A percentile compares a stretch with the other conserved stretches of the same genome.
These are phyloP conservation scores for Leptographium radiaticola DNA, from an alignment of 2,329 filamentous ascomycete species.

Conservation along the genomic window DNA sequence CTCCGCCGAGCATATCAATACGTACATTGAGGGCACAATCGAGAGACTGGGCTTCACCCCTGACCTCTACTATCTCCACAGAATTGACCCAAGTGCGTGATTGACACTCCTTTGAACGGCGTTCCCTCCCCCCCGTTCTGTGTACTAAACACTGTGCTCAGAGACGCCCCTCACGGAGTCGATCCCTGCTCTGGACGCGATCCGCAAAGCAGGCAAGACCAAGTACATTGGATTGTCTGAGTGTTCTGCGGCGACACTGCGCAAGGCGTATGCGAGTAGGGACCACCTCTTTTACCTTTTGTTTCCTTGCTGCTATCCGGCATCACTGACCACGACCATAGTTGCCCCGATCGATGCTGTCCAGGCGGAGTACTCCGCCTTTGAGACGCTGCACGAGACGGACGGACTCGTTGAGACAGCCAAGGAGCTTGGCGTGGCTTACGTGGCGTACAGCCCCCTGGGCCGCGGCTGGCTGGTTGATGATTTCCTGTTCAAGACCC, in stretches of 20 bases:
- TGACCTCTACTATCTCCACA: constrained; percentile 11
- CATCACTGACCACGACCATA: constrained; percentile 19
- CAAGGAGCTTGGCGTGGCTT: constrained; percentile 33
- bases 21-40: constrained; percentile 2
- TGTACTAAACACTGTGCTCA: constrained; percentile 33
- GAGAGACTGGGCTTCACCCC: constrained; percentile 1
- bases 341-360: constrained; percentile 33
- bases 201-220: constrained; percentile 24
- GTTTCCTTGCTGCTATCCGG: not conserved
- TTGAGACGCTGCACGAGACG: constrained; percentile 26
- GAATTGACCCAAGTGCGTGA: constrained; percentile 15
- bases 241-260: constrained; percentile 28
- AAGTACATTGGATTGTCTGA: constrained; percentile 33
- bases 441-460: constrained; percentile 47
- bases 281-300: constrained; percentile 13
- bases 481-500: constrained; percentile 5
- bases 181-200: constrained; percentile 31
- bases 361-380: constrained; percentile 37
- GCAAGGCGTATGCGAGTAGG: constrained; percentile 12
- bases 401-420: constrained; percentile 26
- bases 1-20: constrained; percentile 5
- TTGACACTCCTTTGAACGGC: constrained; percentile 5
- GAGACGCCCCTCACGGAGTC: constrained; percentile 30
- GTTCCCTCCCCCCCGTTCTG: constrained; percentile 30
- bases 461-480: constrained; percentile 40